A percentile compares a stretch with the other conserved stretches of the same genome.
These are phyloP conservation scores for Lipomyces spencermartinsiae DNA, from an alignment of 805 yeast species.

Conservation along the genomic window DNA sequence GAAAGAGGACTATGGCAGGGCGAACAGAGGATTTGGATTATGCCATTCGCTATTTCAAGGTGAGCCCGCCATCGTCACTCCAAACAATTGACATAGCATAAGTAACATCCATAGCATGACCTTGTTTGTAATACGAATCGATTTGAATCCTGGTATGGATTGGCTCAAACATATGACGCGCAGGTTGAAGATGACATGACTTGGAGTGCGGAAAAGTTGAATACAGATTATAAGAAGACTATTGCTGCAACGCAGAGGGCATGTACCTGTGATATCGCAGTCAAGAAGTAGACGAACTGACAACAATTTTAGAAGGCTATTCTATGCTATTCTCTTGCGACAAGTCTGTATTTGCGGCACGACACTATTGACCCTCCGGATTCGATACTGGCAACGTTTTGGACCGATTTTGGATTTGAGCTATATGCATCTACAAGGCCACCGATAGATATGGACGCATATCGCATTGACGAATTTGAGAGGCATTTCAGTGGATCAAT, in stretches of 20 bases:
- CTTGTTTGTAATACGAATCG: constrained; percentile 68
- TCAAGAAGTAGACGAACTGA: constrained; percentile 44
- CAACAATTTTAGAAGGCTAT: constrained; percentile 44
- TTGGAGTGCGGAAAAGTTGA: constrained; percentile 89
- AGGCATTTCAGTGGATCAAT: constrained; percentile 43
- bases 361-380: constrained; percentile 47
- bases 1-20: constrained; percentile 81
- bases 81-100: neutral
- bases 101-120: constrained; percentile 53
- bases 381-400: constrained; percentile 56
- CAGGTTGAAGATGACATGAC: constrained; percentile 86
- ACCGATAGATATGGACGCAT: constrained; percentile 55
- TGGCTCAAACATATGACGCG: constrained; percentile 79
- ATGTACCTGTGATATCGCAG: constrained; percentile 46
- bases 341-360: constrained; percentile 49
- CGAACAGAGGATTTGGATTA: constrained; percentile 80
- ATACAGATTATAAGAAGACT: constrained; percentile 62
- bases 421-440: constrained; percentile 50
- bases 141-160: constrained; percentile 82
- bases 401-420: constrained; percentile 57
- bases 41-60: constrained; percentile 66
- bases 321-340: constrained; percentile 76
- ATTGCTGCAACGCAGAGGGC: constrained; percentile 68
- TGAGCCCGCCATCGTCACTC: neutral
- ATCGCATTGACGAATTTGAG: constrained; percentile 57